These are phyloP conservation scores for Hylodesmum podocarpum DNA, from an alignment of 306 rosid species.

Conservation along the genomic window DNA sequence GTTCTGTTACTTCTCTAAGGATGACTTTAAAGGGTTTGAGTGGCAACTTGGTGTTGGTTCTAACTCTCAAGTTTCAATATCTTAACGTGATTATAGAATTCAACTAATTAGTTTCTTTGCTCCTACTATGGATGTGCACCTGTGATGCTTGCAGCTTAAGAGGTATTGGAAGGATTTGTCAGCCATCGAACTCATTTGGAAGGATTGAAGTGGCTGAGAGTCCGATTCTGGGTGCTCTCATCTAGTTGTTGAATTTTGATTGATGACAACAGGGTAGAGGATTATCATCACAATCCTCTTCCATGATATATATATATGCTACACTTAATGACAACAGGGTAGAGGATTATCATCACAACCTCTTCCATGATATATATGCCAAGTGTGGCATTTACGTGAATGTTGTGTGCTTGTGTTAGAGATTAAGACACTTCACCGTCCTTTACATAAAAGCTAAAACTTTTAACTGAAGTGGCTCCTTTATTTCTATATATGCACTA, in stretches of 20 bases:
- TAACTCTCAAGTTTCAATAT: not conserved
- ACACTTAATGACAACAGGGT: not conserved
- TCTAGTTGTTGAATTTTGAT: not conserved
- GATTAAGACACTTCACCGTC: not conserved
- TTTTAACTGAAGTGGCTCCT: not conserved
- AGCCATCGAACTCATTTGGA: constrained; percentile 5
- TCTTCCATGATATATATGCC: not conserved
- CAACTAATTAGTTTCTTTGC: not conserved
- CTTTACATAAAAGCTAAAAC: not conserved
- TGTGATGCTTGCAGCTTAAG: not conserved
- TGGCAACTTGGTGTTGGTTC: constrained; percentile 13
- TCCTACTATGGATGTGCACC: not conserved
- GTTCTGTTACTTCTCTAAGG: not conserved
- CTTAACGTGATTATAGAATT: not conserved
- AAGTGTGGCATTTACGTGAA: not conserved
- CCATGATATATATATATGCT: too few relatives aligned
- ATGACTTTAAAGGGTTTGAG: not conserved
- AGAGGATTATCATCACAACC: not conserved
- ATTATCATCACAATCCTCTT: not conserved
- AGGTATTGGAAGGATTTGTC: not conserved
- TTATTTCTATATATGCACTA: constrained; percentile 5
- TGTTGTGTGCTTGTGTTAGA: not conserved
- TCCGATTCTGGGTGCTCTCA: not conserved
- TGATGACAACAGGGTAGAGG: not conserved
- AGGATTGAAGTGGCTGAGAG: not conserved